Conservation (phyloP, 208 protist genomes). For the Leishmania braziliensis region DNA sequence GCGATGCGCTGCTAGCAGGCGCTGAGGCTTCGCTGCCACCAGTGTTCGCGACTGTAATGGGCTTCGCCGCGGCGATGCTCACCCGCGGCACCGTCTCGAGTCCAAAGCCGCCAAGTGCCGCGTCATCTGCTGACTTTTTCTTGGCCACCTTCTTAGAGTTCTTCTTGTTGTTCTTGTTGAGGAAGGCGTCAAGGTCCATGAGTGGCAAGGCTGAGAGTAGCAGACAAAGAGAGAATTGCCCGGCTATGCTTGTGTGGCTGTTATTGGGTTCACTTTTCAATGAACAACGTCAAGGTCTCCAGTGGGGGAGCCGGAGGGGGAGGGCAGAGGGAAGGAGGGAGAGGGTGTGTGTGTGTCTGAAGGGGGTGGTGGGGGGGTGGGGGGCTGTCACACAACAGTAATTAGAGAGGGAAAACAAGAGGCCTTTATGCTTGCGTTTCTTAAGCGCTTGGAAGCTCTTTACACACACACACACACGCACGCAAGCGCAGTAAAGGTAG, state of each 20-base stretch:
- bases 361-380: not conserved
- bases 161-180: constrained; percentile 76
- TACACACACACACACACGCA: not conserved
- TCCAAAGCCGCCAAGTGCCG: constrained; percentile 36
- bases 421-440: not conserved
- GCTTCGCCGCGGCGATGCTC: constrained; percentile 8
- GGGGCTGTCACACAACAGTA: not conserved
- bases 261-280: not conserved
- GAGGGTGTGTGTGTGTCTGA: not conserved
- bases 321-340: not conserved
- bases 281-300: not conserved
- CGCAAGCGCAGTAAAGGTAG: not conserved
- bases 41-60: not conserved
- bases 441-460: not conserved
- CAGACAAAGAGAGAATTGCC: not conserved
- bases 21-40: not conserved
- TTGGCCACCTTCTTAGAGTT: constrained; percentile 56
- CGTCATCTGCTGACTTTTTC: constrained; percentile 56
- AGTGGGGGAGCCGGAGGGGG: not conserved
- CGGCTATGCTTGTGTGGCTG: not conserved
- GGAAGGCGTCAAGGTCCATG: constrained; percentile 69
- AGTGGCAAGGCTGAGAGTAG: not conserved
- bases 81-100: constrained; percentile 42
- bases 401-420: not conserved
- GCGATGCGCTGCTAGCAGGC: not conserved